Conservation (phyloP, 2,329 filamentous ascomycete genomes). For the Plenodomus tracheiphilus region DNA sequence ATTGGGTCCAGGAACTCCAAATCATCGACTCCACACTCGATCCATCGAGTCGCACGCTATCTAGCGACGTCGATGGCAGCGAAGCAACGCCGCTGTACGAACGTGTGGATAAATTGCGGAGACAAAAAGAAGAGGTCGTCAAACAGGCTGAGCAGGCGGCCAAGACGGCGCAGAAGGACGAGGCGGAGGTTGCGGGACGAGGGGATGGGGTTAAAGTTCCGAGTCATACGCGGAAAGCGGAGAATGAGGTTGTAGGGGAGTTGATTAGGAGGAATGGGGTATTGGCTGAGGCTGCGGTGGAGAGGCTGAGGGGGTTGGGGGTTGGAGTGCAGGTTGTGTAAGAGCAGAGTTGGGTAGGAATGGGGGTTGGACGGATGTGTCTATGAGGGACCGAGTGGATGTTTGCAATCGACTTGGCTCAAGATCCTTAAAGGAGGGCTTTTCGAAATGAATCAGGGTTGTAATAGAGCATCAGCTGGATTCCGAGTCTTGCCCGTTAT, state of each 20-base stretch:
- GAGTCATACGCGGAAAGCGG: slow-evolving; percentile 37
- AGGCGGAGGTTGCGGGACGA: too few relatives aligned
- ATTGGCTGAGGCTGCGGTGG: slow-evolving; percentile 38
- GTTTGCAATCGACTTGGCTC: too few relatives aligned
- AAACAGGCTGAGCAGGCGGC: slow-evolving; percentile 34
- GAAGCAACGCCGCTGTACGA: slow-evolving; percentile 48
- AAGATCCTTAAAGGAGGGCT: too few relatives aligned
- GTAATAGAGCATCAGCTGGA: too few relatives aligned
- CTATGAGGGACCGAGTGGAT: too few relatives aligned
- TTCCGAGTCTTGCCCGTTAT: too few relatives aligned
- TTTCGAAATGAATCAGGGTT: too few relatives aligned
- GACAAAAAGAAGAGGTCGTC: slow-evolving; percentile 57
- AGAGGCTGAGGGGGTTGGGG: slow-evolving; percentile 33
- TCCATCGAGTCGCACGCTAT: slow-evolving; percentile 27
- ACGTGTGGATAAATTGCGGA: slow-evolving; percentile 61
- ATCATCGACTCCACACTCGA: slow-evolving; percentile 48
- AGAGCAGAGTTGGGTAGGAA: neutral
- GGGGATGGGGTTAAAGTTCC: slow-evolving; percentile 29
- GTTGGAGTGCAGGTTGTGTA: slow-evolving; percentile 25
- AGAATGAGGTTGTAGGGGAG: slow-evolving; percentile 39
- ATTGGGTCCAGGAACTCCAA: slow-evolving; percentile 61
- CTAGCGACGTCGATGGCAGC: slow-evolving; percentile 36
- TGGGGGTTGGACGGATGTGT: too few relatives aligned
- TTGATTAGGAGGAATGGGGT: slow-evolving; percentile 38
- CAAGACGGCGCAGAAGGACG: slow-evolving; percentile 13